Evolutionary conservation across 192 early-diverging fungal genomes (phyloP), one percentile per base, ranked within the genome.

Genomic region (Coemansia sp.): DNA sequence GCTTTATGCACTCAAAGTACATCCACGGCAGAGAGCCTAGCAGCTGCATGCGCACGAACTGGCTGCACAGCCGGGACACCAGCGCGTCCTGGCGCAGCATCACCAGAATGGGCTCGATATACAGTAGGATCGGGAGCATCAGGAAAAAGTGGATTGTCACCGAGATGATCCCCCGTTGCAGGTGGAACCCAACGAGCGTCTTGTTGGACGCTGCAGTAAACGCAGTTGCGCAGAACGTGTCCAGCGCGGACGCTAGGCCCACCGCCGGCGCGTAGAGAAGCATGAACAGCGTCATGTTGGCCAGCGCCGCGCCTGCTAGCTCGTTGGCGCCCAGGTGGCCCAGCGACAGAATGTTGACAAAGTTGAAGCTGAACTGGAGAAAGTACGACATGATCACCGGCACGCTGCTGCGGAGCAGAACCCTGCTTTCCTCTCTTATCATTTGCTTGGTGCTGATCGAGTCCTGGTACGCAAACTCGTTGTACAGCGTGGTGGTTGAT

Each of bases 1-100:
- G 83, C 61, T 91, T 89, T 30, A 91, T 68, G 67, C 87, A 88
- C 59, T 94, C 92, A 82, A 88, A 87, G 13, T 86, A 74, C 62
- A 96, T 72, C 64, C 77, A 84, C 1, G 91, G 88, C 20, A 90
- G 86, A 23, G 88, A 82, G 3, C 91, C 89, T 9, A 86, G 72
- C 27, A 93, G 62, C 18, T 87, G 75, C 30, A 76, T 84, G 7
- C 74, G 53, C n/a, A 89, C 60, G 74, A 87, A 96, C 28, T 79
- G 24, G 3, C 84, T 88, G 9, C 89, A 79, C 6, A 92, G 68
- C 0, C 72, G 13, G 0, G 92, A 84, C 11, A 94, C 65, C 56
- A 84, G 81, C 0, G 79, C 72, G 35, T 93, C 84, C 79, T 97
- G 94, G 16, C 84, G 82, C 13, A 88, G 59, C 14, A 84, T 63